Conservation (phyloP, 768 basidiomycete genomes). For the Lanmaoa pseudosensibilis region DNA sequence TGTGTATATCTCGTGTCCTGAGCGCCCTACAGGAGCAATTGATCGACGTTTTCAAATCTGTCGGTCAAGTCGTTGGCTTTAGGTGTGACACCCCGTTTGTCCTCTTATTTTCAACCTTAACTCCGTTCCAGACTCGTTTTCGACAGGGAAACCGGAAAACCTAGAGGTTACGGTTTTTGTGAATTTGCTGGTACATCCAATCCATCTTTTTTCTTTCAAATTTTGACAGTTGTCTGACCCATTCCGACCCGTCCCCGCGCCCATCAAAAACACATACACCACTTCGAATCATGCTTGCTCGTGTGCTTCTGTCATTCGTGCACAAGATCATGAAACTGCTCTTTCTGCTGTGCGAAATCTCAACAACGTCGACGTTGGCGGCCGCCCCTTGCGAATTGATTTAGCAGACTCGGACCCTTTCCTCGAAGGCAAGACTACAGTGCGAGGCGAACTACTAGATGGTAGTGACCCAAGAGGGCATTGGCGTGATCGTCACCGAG, state of each 20-base stretch:
- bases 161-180: conserved; percentile 91
- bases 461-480: conserved; percentile 45
- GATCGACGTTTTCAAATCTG: conserved; percentile 85
- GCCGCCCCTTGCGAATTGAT: conserved; percentile 91
- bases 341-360: conserved; percentile 93
- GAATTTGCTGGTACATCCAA: conserved; percentile 81
- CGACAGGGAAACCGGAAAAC: conserved; percentile 92
- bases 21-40: conserved; percentile 60
- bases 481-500: conserved; percentile 48
- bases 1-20: neutral
- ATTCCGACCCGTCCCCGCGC: conserved; percentile 18
- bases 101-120: neutral
- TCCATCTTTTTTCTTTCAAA: conserved; percentile 27
- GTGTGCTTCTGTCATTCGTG: conserved; percentile 18
- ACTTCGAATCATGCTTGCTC: conserved; percentile 2
- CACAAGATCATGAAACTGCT: conserved; percentile 91
- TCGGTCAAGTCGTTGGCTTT: conserved; percentile 87
- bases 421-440: conserved; percentile 86
- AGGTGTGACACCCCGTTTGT: conserved; percentile 46
- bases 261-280: conserved; percentile 4
- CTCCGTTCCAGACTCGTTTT: conserved; percentile 65
- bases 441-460: conserved; percentile 78
- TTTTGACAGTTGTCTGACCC: conserved; percentile 39
- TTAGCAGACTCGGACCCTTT: conserved; percentile 92
- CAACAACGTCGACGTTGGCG: conserved; percentile 89